Evolutionary conservation across 2,329 filamentous ascomycete species (phyloP).

Genomic region (Trichophyton benhamiae): DNA sequence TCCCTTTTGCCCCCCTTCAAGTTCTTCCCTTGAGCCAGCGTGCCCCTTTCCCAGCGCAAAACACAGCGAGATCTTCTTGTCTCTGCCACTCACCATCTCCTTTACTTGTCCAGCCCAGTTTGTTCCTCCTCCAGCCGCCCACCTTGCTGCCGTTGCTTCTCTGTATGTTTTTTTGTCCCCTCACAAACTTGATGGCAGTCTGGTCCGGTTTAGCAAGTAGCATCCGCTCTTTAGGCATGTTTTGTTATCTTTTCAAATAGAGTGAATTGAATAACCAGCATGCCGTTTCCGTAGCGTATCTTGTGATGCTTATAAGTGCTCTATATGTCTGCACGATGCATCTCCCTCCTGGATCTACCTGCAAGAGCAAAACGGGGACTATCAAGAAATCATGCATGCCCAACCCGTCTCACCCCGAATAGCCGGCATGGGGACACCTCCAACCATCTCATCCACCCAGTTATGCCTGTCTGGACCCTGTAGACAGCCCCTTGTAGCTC

Average conservation of each 20-base stretch:
- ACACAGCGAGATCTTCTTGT: neutral
- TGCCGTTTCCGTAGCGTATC: no score
- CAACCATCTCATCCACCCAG: neutral
- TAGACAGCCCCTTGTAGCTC: neutral
- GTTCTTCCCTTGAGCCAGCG: neutral
- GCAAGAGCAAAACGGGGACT: no score
- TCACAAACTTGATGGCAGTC: no score
- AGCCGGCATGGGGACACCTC: no score
- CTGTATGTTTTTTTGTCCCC: neutral
- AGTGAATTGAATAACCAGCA: no score
- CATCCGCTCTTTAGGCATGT: neutral
- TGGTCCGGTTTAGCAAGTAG: neutral
- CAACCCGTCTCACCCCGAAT: no score
- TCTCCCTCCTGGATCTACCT: no score
- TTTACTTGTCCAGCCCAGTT: neutral
- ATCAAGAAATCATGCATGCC: no score
- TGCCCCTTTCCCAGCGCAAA: neutral
- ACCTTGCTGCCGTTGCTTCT: neutral
- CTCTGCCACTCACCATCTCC: neutral
- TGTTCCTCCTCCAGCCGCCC: neutral
- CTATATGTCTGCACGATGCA: no score
- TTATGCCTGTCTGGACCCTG: neutral
- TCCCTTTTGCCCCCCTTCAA: slow-evolving; percentile 9
- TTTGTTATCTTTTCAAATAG: neutral
- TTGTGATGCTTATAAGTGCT: no score